Base-by-base conservation (phyloP, 805 yeast genomes). In the Lipomyces orientalis region DNA sequence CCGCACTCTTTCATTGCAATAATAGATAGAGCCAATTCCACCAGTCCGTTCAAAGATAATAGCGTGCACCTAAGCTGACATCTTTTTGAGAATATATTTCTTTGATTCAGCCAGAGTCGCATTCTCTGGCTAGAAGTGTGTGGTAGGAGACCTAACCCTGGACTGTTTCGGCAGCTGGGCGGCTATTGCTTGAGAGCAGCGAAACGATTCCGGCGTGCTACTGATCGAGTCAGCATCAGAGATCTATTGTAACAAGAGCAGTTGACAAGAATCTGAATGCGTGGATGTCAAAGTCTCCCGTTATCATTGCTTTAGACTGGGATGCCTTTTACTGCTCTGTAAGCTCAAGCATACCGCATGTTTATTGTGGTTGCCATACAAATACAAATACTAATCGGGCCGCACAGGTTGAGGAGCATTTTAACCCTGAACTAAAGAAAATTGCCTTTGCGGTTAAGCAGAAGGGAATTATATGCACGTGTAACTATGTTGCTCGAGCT, bases 401-500 rank as follows among this genome's bases (percentile, higher is more conserved):
- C 25, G 29, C 25, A 16, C 34, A 64, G 67, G 67, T 64, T 46
- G 67, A 64, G 35, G 66, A 64, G 43, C 61, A 61, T 33, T 19
- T n/a, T 19, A 55, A 64, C 12, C 67, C 67, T 19, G 29, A 25
- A 16, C 37, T 64, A 35, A 33, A 29, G n/a, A 55, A 34, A 12
- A 33, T 64, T 29, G 68, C 67, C 35, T 64, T 64, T 64, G 67
- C 61, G n/a, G 67, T 64, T 9, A 34, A 51, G 34, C 67, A 64
- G 51, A 64, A 64, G 57, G 14, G 22, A 16, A 64, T 64, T 14
- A 64, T 64, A 10, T 51, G 65, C 61, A 64, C 67, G 4, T 61
- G 67, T 49, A 64, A 64, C 35, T 64, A 64, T 54, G 60, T 62
- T 34, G 67, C 67, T 16, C 67, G 67, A 8, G 37, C 34, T 22